phyloP scores from a whole-genome alignment of 805 yeast genomes.

The Ogataea corticis region DNA sequence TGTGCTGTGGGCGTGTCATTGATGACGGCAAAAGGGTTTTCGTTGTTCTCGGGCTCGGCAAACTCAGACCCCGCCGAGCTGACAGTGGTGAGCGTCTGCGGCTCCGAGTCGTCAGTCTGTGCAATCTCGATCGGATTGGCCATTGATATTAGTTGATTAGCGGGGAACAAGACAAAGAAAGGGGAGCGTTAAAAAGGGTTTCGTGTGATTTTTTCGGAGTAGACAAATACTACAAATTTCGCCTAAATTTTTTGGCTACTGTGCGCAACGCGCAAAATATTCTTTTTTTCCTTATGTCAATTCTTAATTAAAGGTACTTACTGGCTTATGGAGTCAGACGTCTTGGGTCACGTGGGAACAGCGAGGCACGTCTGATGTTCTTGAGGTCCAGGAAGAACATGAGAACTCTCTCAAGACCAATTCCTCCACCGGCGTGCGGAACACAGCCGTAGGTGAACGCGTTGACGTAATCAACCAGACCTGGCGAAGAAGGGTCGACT shows the following conservation, averaged over 20 bases:
- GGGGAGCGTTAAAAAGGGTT: too few species aligned
- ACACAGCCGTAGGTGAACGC: slow-evolving; percentile 95
- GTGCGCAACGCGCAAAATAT: neutral
- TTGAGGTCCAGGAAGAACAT: slow-evolving; percentile 97
- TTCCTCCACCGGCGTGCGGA: slow-evolving; percentile 99
- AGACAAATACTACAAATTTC: too few species aligned
- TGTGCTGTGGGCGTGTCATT: slow-evolving; percentile 41
- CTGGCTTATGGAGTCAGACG: slow-evolving; percentile 88
- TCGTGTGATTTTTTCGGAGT: too few species aligned
- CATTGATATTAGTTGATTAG: too few species aligned
- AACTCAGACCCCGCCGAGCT: neutral
- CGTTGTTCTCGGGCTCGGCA: slow-evolving; percentile 11
- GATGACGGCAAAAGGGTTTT: slow-evolving; percentile 9
- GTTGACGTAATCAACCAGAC: slow-evolving; percentile 86
- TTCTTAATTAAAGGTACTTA: slow-evolving; percentile 24
- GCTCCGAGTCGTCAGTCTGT: too few species aligned
- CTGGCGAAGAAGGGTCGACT: slow-evolving; percentile 76
- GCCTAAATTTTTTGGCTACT: too few species aligned
- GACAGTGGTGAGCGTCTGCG: neutral
- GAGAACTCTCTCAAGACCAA: slow-evolving; percentile 97
- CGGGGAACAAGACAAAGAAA: too few species aligned
- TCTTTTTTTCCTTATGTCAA: neutral
- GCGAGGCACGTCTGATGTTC: slow-evolving; percentile 96
- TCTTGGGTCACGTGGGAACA: slow-evolving; percentile 98
- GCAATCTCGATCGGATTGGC: too few species aligned